phyloP scores from a whole-genome alignment of 106 monocot genomes.

The Platanthera guangdongensis region DNA sequence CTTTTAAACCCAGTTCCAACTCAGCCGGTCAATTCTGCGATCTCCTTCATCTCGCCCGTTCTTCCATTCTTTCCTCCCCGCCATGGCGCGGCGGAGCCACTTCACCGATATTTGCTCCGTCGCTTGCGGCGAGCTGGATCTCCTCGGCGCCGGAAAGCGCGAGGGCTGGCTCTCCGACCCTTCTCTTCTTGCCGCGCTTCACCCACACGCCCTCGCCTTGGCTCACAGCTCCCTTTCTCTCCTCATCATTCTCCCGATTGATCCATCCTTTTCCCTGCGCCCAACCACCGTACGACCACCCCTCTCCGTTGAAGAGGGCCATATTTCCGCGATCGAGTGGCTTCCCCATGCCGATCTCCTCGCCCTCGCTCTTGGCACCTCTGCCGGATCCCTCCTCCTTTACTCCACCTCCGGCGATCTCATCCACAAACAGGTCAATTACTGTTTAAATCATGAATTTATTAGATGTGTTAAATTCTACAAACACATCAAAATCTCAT shows the following conservation, averaged over 20 bases:
- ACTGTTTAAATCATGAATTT: background rate
- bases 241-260: conserved; percentile 40
- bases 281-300: conserved; percentile 44
- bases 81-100: conserved; percentile 63
- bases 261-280: conserved; percentile 3
- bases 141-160: conserved; percentile 48
- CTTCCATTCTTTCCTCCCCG: background rate
- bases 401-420: conserved; percentile 62
- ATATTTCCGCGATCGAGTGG: conserved; percentile 66
- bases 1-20: too few relatives aligned
- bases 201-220: conserved; percentile 49
- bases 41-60: background rate
- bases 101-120: conserved; percentile 54
- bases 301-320: conserved; percentile 46
- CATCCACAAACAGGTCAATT: conserved; percentile 71
- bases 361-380: conserved; percentile 66
- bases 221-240: conserved; percentile 32
- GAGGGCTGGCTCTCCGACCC: conserved; percentile 88
- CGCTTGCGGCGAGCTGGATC: conserved; percentile 46
- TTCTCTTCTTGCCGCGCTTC: conserved; percentile 44
- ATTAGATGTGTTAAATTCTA: background rate
- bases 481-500: background rate
- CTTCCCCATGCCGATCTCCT: conserved; percentile 38
- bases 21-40: too few relatives aligned
- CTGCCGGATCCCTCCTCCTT: conserved; percentile 53